Base-by-base conservation (phyloP, 768 basidiomycete genomes). In the Lentinula aciculospora region DNA sequence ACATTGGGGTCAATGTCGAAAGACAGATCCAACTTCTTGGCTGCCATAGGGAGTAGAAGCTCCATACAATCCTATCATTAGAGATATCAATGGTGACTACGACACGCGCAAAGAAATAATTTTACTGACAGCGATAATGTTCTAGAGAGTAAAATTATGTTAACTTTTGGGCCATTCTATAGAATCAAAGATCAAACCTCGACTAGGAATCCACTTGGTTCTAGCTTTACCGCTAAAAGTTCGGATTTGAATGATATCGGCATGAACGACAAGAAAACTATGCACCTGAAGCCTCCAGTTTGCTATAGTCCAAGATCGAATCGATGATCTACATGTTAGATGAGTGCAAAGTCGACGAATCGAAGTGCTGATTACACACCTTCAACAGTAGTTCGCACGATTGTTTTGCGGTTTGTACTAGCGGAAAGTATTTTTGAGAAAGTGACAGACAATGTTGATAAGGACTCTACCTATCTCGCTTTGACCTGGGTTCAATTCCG, bases 281-380 rank as follows among this genome's bases (percentile, higher is more conserved):
- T 66, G 49, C 63, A 82, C 85, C 85, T 48, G 85, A 88, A 19
- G 87, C 88, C 66, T 90, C 88, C 1, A 89, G 72, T 66, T 90
- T 90, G 69, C 86, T 88, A 69, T 89, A 89, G 65, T 90, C 88
- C 61, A 90, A 69, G 49, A 90, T 87, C 1, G 85, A 86, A 67
- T 89, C 86, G 63, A 90, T 89, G 66, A 89, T 89, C 85, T 88
- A 55, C 10, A 49, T 32, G 27, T 42, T 36, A 23, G 51, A 44
- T 65, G 50, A 59, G 62, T 23, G 21, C 8, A 40, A 19, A 50
- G 51, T 44, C 40, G 23, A 53, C 3, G 1, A 37, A 47, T 53
- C 4, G 21, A 29, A 36, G 32, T 13, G 4, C 6, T 3, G 37
- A 17, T n/a, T n/a, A 40, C 62, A 40, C 62, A 83, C 86, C 76